These are phyloP conservation scores for Sonneratia caseolaris DNA, from an alignment of 345 rosid species.

Conservation along the genomic window DNA sequence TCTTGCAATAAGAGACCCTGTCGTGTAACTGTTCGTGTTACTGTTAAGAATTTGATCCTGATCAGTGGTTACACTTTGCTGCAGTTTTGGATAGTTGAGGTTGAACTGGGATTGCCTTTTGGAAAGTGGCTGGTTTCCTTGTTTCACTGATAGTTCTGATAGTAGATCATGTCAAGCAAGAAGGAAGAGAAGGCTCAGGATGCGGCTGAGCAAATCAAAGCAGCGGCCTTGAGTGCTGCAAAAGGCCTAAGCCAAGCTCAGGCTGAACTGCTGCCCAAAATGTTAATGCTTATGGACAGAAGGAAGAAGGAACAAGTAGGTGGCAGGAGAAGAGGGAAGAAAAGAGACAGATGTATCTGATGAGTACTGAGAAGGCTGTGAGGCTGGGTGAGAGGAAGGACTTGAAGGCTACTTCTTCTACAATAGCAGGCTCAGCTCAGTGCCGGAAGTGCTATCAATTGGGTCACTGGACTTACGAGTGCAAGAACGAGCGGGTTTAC, in stretches of 20 bases:
- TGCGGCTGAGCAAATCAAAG: constrained; percentile 87
- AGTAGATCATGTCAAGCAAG: constrained; percentile 57
- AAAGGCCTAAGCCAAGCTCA: constrained; percentile 95
- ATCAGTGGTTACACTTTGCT: neutral
- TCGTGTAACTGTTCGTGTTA: neutral
- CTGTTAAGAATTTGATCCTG: neutral
- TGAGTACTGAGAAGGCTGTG: constrained; percentile 93
- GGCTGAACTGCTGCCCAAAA: constrained; percentile 92
- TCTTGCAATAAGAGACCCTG: neutral
- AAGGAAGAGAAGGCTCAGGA: constrained; percentile 83
- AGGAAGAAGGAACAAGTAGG: constrained; percentile 98
- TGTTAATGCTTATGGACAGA: constrained; percentile 94
- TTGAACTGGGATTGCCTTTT: neutral
- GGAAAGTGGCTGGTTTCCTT: neutral
- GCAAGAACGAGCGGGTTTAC: constrained; percentile 90
- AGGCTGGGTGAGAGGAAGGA: constrained; percentile 93
- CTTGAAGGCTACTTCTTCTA: constrained; percentile 35
- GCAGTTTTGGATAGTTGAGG: neutral
- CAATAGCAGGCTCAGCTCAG: constrained; percentile 40
- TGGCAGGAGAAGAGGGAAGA: constrained; percentile 99
- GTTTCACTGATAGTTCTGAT: neutral
- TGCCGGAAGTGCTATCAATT: constrained; percentile 88
- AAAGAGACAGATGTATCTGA: constrained; percentile 89
- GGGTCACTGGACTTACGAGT: constrained; percentile 93
- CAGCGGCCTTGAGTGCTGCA: constrained; percentile 76